Evolutionary conservation across 192 early-diverging fungal genomes (phyloP).

Genomic region (Allomyces macrogynus): DNA sequence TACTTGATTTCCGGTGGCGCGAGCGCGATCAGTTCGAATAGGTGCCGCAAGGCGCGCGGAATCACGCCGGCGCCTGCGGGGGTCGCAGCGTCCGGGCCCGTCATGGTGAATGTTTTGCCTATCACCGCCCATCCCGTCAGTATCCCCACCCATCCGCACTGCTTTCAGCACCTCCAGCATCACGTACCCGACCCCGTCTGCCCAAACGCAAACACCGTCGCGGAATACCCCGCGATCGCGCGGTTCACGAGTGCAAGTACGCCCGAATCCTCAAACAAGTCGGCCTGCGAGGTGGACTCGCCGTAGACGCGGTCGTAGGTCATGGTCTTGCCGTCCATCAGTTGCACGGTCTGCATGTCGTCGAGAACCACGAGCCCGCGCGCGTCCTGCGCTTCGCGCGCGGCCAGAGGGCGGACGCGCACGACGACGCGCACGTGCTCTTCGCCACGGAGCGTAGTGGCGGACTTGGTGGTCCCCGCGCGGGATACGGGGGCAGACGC

Average conservation of each 20-base stretch:
- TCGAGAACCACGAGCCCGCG: too few relatives aligned
- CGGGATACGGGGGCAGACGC: too few relatives aligned
- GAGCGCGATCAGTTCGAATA: conserved; percentile 13
- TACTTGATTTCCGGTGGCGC: conserved; percentile 1
- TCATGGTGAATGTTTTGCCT: conserved; percentile 32
- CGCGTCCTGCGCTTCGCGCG: too few relatives aligned
- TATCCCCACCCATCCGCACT: too few relatives aligned
- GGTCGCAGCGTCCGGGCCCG: conserved; percentile 15
- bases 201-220: conserved; percentile 34
- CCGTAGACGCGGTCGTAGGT: conserved; percentile 22
- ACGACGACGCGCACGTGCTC: too few relatives aligned
- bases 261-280: conserved; percentile 24
- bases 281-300: conserved; percentile 10
- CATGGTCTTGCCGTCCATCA: conserved; percentile 6
- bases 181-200: conserved; percentile 27
- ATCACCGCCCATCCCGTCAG: too few relatives aligned
- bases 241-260: conserved; percentile 15
- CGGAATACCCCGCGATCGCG: conserved; percentile 26
- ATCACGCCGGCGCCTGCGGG: conserved; percentile 15
- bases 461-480: too few relatives aligned
- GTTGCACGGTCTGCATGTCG: too few relatives aligned
- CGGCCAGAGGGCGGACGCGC: too few relatives aligned
- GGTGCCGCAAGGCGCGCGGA: conserved; percentile 17
- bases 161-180: too few relatives aligned
- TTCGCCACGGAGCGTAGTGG: too few relatives aligned